Conservation (phyloP, 1,139 yeast species). For the Blastobotrys illinoisensis region DNA sequence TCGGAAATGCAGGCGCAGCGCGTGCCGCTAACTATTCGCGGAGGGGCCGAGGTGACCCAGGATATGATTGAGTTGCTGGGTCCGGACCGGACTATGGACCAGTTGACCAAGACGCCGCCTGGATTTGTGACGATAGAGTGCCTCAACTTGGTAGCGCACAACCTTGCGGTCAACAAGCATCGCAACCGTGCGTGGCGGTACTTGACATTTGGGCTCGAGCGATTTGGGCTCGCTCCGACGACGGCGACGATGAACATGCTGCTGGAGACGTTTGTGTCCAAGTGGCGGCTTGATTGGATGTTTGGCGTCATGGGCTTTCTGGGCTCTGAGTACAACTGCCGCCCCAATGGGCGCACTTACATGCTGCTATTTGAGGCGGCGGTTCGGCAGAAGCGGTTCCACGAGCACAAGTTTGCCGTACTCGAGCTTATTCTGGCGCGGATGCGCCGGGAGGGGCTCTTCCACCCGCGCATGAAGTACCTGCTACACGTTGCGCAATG, state of each 20-base stretch:
- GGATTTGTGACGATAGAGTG: conserved; percentile 10
- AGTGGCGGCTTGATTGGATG: conserved; percentile 25
- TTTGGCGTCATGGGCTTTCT: conserved; percentile 22
- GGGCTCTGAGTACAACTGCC: conserved; percentile 7
- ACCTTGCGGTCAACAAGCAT: background rate
- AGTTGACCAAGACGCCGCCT: conserved; percentile 12
- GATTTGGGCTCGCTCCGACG: conserved; percentile 17
- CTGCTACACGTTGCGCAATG: conserved; percentile 1
- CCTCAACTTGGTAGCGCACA: conserved; percentile 10
- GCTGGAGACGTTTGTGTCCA: conserved; percentile 16
- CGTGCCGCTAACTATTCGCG: conserved; percentile 20
- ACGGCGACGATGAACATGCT: conserved; percentile 21
- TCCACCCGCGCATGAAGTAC: background rate
- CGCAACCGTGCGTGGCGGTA: conserved; percentile 18
- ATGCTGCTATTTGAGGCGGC: conserved; percentile 21
- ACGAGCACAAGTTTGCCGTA: conserved; percentile 15
- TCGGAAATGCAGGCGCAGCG: conserved; percentile 20
- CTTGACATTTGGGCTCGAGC: conserved; percentile 14
- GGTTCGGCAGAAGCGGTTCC: conserved; percentile 14
- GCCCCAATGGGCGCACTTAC: conserved; percentile 21
- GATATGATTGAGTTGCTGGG: conserved; percentile 22
- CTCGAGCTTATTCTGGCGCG: conserved; percentile 15
- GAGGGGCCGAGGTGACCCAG: conserved; percentile 19
- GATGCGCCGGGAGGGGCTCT: conserved; percentile 3
- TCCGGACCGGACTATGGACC: conserved; percentile 19